Evolutionary conservation across 164 flowering plant genomes (phyloP).

Genomic region (Berberis thunbergii): DNA sequence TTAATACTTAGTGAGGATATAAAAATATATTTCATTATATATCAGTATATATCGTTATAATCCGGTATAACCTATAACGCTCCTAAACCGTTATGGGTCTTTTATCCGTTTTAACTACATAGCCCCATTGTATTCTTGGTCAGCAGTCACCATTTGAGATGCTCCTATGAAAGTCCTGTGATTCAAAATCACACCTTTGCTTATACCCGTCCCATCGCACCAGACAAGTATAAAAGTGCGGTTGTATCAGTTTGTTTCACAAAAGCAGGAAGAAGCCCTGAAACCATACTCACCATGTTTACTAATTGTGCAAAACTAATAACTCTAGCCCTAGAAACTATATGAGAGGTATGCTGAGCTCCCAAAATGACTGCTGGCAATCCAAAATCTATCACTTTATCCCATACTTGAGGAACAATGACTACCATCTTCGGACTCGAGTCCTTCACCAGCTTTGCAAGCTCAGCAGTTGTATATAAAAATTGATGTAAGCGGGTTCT

Average conservation of each 20-base stretch:
- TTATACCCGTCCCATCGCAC: conserved; percentile 54
- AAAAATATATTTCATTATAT: no score
- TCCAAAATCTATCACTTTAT: no score
- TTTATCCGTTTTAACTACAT: no score
- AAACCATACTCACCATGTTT: conserved; percentile 5
- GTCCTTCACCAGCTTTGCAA: conserved; percentile 59
- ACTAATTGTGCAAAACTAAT: conserved; percentile 31
- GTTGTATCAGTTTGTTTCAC: conserved; percentile 59
- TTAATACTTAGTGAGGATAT: no score
- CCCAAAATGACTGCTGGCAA: conserved; percentile 46
- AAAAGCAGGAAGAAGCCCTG: conserved; percentile 23
- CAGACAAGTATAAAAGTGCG: conserved; percentile 75
- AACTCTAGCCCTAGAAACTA: conserved; percentile 6
- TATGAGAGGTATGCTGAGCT: neutral
- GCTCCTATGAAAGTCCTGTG: conserved; percentile 61
- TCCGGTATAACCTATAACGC: no score
- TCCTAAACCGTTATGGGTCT: no score
- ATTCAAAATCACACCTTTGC: conserved; percentile 63
- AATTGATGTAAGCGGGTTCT: conserved; percentile 23
- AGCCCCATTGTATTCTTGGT: conserved; percentile 40
- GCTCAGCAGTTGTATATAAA: conserved; percentile 45
- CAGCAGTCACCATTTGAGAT: conserved; percentile 30
- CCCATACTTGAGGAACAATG: conserved; percentile 1
- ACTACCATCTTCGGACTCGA: conserved; percentile 52
- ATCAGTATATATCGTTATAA: no score